Conservation (phyloP, 2,329 filamentous ascomycete genomes). For the Monilinia fructicola region DNA sequence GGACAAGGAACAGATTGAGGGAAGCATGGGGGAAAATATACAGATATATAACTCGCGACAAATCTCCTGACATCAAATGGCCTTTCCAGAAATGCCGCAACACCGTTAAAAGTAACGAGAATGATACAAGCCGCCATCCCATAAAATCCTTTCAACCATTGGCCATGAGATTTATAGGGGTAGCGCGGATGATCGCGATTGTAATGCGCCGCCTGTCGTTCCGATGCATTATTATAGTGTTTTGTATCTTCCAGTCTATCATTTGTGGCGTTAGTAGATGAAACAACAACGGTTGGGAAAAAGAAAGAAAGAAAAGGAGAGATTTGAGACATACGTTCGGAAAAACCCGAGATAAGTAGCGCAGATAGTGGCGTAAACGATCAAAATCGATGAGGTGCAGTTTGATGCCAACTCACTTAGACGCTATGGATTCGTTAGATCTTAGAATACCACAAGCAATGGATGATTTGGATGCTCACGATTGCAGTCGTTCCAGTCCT, state of each 20-base stretch:
- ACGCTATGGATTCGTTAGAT: slow-evolving; percentile 36
- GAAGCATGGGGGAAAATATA: slow-evolving; percentile 33
- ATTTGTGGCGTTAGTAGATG: neutral
- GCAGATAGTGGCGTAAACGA: slow-evolving; percentile 45
- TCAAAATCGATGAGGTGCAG: slow-evolving; percentile 44
- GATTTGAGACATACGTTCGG: slow-evolving; percentile 38
- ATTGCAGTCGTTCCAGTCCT: slow-evolving; percentile 42
- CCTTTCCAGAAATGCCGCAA: slow-evolving; percentile 40
- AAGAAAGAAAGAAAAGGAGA: neutral
- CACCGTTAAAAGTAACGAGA: slow-evolving; percentile 43
- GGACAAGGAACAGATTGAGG: neutral
- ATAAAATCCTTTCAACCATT: slow-evolving; percentile 44
- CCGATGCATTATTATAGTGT: slow-evolving; percentile 43
- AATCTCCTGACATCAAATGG: slow-evolving; percentile 44
- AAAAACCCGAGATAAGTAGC: slow-evolving; percentile 45
- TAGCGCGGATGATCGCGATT: slow-evolving; percentile 43
- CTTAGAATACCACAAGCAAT: neutral
- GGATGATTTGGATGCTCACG: slow-evolving; percentile 34
- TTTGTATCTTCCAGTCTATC: slow-evolving; percentile 44
- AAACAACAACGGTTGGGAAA: neutral
- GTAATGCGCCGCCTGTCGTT: slow-evolving; percentile 42
- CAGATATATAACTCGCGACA: slow-evolving; percentile 45
- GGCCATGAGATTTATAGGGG: slow-evolving; percentile 44
- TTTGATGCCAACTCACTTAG: slow-evolving; percentile 44
- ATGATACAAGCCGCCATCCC: slow-evolving; percentile 41